Evolutionary conservation across 2,329 filamentous ascomycete species (phyloP), one percentile per base, ranked within the genome.

Genomic region (Claviceps sp.): DNA sequence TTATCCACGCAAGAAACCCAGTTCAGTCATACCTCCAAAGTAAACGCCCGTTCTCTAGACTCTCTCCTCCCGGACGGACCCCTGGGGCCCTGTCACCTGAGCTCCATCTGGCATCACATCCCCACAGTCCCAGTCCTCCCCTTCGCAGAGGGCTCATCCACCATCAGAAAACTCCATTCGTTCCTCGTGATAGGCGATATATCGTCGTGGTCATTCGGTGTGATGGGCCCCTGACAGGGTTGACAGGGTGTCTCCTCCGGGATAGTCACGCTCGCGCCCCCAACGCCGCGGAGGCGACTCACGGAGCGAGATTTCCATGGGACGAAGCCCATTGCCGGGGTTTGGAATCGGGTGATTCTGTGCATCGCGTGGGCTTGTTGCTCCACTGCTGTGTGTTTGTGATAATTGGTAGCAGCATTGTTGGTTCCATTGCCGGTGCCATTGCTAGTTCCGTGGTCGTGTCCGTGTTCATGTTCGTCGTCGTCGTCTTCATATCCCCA

Each of bases 101-200:
- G 38, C 24, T 52, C 14, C 17, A 19, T 19, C 8, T n/a, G 8
- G 71, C 65, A 74, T 58, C 70, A 80, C 43, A 70, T 78, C 64
- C 76, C 75, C 16, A 82, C 73, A 3, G 70, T 70, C 2, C 68
- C 78, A 42, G 66, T 78, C 58, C 69, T 70, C 16, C 65, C 69
- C 39, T 63, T 65, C 45, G 65, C 68, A 56, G 72, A 71, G 26
- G 65, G 68, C 30, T 71, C 69, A 3, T 74, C 73, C 42, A 71
- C 68, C 67, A 81, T 78, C 57, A 84, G 62, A 59, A 79, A 78
- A 0, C 78, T 76, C 80, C 80, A 84, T 64, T 83, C 80, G 5
- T 77, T 77, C 42, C 76, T 70, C 8, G 80, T 83, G 24, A 77
- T 73, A 5, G 80, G 80, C 48, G 78, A 81, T 52, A 83, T 78